Conservation (phyloP, 352 stramenopile species). For the Pythium folliculosum region DNA sequence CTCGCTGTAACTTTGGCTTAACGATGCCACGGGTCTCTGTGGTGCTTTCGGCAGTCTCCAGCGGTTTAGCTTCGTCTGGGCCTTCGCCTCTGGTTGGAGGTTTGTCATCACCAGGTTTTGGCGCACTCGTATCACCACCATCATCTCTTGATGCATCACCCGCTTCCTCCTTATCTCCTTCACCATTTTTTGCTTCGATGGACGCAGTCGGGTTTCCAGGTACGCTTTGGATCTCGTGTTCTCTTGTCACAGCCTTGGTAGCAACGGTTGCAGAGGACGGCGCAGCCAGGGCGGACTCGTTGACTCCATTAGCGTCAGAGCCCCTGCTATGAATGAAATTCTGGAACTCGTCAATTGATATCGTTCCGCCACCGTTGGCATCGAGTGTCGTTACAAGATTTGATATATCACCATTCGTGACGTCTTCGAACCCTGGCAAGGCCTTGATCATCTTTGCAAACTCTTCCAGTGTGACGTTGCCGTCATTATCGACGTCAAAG, state of each 20-base stretch:
- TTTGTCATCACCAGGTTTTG: too few species aligned
- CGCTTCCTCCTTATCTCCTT: not conserved
- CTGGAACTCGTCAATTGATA: slow-evolving; percentile 64
- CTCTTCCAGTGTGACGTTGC: slow-evolving; percentile 50
- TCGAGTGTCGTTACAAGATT: slow-evolving; percentile 52
- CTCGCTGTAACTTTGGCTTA: slow-evolving; percentile 16
- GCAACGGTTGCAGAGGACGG: not conserved
- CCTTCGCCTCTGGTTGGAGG: not conserved
- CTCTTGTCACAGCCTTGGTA: not conserved
- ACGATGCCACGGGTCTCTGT: not conserved
- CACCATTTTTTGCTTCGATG: not conserved
- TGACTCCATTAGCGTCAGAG: not conserved
- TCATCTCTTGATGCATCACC: not conserved
- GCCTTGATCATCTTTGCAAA: slow-evolving; percentile 49
- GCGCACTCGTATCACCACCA: not conserved
- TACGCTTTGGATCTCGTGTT: not conserved
- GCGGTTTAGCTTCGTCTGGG: not conserved
- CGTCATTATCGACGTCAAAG: slow-evolving; percentile 43
- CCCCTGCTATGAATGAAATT: slow-evolving; percentile 27
- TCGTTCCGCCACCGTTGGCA: slow-evolving; percentile 47
- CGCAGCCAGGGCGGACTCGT: not conserved
- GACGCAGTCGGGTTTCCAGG: not conserved
- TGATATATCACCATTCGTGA: slow-evolving; percentile 37
- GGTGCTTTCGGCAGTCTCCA: not conserved
- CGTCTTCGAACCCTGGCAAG: slow-evolving; percentile 43